Conservation (phyloP, 176 grass and related monocot species). For the Musa schizocarpa region DNA sequence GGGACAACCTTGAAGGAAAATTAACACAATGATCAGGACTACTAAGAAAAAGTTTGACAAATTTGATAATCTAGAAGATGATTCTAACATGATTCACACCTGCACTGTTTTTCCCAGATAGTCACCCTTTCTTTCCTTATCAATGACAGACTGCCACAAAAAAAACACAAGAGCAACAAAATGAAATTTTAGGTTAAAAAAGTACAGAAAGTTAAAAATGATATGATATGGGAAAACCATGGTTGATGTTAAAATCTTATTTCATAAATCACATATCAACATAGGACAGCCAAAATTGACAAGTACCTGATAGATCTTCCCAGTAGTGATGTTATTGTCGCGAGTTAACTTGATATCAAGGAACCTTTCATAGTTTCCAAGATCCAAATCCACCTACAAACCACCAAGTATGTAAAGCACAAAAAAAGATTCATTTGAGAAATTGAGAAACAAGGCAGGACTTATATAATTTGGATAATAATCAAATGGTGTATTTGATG, state of each 20-base stretch:
- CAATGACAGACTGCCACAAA: conserved; percentile 59
- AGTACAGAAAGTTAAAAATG: not conserved
- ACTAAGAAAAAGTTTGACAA: conserved; percentile 10
- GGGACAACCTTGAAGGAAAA: conserved; percentile 51
- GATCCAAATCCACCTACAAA: conserved; percentile 92
- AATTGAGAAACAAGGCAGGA: not conserved
- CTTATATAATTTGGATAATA: not conserved
- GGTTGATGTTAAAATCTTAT: not conserved
- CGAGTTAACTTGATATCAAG: conserved; percentile 88
- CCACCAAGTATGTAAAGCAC: not conserved
- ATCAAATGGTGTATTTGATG: not conserved
- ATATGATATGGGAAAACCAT: not conserved
- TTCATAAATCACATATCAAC: not conserved
- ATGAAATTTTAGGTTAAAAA: conserved; percentile 22
- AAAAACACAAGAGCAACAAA: conserved; percentile 16
- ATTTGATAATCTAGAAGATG: not conserved
- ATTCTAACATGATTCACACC: conserved; percentile 27
- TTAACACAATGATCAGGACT: conserved; percentile 20
- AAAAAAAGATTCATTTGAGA: not conserved
- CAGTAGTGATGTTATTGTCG: conserved; percentile 97
- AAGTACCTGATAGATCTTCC: conserved; percentile 93
- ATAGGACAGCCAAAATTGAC: not conserved
- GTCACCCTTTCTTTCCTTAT: conserved; percentile 94
- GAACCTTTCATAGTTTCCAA: conserved; percentile 98
- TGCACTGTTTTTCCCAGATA: conserved; percentile 98